A percentile compares a stretch with the other conserved stretches of the same genome.
Evolutionary conservation across 2,329 filamentous ascomycete genomes (phyloP).

Genomic region (Cladosporium halotolerans): DNA sequence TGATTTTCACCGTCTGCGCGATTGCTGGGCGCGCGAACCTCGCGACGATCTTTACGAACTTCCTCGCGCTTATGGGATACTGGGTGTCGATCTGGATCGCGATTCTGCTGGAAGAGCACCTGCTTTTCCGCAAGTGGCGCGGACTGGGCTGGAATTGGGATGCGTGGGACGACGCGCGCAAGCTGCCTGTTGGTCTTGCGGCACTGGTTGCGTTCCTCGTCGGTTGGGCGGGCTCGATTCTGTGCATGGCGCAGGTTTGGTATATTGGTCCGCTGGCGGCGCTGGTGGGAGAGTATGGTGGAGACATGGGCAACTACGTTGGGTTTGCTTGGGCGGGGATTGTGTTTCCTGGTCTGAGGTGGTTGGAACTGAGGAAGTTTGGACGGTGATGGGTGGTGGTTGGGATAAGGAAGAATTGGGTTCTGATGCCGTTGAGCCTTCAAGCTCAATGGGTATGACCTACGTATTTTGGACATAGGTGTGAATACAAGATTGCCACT

Average conservation of each 20-base stretch:
- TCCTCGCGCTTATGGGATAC: slow-evolving; percentile 65
- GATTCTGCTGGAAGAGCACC: slow-evolving; percentile 56
- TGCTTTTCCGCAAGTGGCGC: slow-evolving; percentile 51
- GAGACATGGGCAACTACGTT: slow-evolving; percentile 56
- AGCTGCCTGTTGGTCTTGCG: slow-evolving; percentile 57
- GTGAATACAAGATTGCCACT: too few relatives aligned
- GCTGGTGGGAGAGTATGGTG: slow-evolving; percentile 52
- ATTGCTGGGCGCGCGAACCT: slow-evolving; percentile 56
- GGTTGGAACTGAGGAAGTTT: slow-evolving; percentile 45
- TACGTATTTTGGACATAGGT: too few relatives aligned
- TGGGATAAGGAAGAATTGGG: too few relatives aligned
- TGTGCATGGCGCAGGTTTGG: slow-evolving; percentile 65
- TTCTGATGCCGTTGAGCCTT: too few relatives aligned
- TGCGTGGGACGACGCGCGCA: slow-evolving; percentile 53
- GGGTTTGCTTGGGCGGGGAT: slow-evolving; percentile 55
- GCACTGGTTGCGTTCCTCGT: slow-evolving; percentile 56
- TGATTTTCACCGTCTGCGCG: slow-evolving; percentile 60
- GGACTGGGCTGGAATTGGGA: slow-evolving; percentile 52
- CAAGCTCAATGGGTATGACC: too few relatives aligned
- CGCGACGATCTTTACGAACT: slow-evolving; percentile 61
- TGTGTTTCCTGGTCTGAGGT: slow-evolving; percentile 50
- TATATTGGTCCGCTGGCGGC: slow-evolving; percentile 59
- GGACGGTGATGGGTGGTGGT: slow-evolving; percentile 32
- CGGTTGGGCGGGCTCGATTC: slow-evolving; percentile 58
- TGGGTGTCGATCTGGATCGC: slow-evolving; percentile 62